Evolutionary conservation across 495 filamentous ascomycete species (phyloP).

Genomic region (Trichoderma gamsii): DNA sequence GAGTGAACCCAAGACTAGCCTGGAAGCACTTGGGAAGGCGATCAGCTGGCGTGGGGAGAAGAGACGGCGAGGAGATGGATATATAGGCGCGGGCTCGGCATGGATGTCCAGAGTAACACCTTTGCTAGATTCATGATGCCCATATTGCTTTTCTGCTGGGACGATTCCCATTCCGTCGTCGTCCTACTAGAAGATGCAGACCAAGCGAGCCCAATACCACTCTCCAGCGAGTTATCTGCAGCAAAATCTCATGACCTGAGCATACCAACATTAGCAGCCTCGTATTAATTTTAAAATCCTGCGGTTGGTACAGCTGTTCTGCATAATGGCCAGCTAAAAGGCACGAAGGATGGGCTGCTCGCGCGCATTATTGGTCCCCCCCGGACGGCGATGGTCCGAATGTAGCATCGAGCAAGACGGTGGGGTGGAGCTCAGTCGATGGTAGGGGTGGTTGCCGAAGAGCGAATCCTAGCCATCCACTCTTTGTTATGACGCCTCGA

Average conservation of each 20-base stretch:
- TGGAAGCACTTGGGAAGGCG: no score
- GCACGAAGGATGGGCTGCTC: not conserved
- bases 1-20: no score
- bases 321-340: not conserved
- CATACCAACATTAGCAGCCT: not conserved
- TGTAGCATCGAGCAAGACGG: constrained; percentile 5
- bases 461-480: constrained; percentile 5
- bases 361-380: not conserved
- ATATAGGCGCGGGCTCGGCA: not conserved
- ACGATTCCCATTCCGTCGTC: not conserved
- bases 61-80: not conserved
- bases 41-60: not conserved
- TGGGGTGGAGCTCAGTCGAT: constrained; percentile 2
- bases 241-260: not conserved
- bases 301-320: not conserved
- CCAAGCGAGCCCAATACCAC: not conserved
- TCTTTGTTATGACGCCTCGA: not conserved
- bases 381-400: constrained; percentile 6
- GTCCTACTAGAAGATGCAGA: not conserved
- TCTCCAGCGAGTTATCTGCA: not conserved
- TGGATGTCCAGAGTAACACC: not conserved
- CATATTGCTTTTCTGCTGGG: no score
- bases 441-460: not conserved
- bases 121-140: no score
- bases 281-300: not conserved